Evolutionary conservation across 768 basidiomycete genomes (phyloP), one percentile per base, ranked within the genome.

Genomic region (Myochromella boudieri): DNA sequence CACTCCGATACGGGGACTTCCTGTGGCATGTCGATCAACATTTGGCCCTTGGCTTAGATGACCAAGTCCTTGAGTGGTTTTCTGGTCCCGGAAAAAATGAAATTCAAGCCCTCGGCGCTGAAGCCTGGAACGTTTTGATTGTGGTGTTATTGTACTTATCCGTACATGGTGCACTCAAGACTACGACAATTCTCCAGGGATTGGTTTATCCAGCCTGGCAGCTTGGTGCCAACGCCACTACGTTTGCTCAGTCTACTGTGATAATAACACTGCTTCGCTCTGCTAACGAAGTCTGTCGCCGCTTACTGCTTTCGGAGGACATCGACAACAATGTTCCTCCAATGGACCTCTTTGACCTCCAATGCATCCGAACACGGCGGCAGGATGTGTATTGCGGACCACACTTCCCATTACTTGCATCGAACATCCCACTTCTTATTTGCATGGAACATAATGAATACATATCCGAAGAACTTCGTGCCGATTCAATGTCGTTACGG

Each of bases 141-240:
- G 68, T 77, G 4, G 78, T 88, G 3, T 68, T 91, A 6, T 63
- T 89, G 2, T 79, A 82, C 57, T 70, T 91, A 20, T 75, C 76
- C 21, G 76, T 84, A 15, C 78, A 80, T 44, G 86, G 85, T 15
- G 84, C 86, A 3, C 67, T 91, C 29, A 78, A 78, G 46, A 81
- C 84, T 6, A 87, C 87, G 1, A 89, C 87, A 0, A 74, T 92
- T 36, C 66, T 93, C 29, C 69, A 75, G 44, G 87, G 88, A 11
- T 63, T 93, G 14, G 76, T 90, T n/a, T 91, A 88, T 60, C 87
- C 86, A 15, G 80, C 82, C 4, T 93, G 89, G 90, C 69, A 74
- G 40, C 66, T 77, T 17, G 77, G 72, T n/a, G 78, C 81, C 10
- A 64, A 65, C 8, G 60, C 70, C 33, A 57, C 66, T 1, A 55